phyloP scores from a whole-genome alignment of 1,139 yeast genomes.

The Protomyces macrosporus region DNA sequence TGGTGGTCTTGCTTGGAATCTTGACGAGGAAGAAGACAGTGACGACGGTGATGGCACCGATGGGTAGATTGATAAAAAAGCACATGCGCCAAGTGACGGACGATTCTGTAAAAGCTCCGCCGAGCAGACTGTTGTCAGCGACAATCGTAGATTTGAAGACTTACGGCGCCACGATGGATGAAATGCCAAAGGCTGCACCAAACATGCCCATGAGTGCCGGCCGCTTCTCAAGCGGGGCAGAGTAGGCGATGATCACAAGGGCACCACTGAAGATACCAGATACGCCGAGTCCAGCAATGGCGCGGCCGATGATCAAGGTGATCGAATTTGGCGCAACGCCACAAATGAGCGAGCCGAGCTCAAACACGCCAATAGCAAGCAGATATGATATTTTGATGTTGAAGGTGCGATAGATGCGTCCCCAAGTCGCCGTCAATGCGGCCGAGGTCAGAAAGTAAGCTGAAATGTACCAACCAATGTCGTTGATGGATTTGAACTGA shows the following conservation, averaged over 20 bases:
- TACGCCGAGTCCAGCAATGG: conserved; percentile 67
- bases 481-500: conserved; percentile 3
- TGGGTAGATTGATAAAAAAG: conserved; percentile 64
- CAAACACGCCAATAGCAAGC: conserved; percentile 52
- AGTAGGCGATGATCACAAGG: conserved; percentile 55
- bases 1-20: conserved; percentile 46
- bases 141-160: conserved; percentile 53
- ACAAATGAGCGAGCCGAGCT: conserved; percentile 42
- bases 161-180: conserved; percentile 60
- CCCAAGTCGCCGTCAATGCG: conserved; percentile 57
- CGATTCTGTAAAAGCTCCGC: conserved; percentile 59
- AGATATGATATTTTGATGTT: conserved; percentile 55
- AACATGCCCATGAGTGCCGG: conserved; percentile 49
- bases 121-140: conserved; percentile 54
- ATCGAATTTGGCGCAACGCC: conserved; percentile 55
- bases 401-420: conserved; percentile 55
- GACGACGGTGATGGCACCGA: conserved; percentile 55
- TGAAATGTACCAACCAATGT: conserved; percentile 21
- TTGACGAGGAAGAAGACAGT: conserved; percentile 52
- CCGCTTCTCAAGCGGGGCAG: conserved; percentile 56
- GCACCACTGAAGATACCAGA: conserved; percentile 63
- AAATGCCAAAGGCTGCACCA: conserved; percentile 32
- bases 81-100: conserved; percentile 73
- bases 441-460: conserved; percentile 54
- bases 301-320: conserved; percentile 64